Base-by-base conservation (phyloP, 306 rosid genomes). In the Lathyrus aphaca region DNA sequence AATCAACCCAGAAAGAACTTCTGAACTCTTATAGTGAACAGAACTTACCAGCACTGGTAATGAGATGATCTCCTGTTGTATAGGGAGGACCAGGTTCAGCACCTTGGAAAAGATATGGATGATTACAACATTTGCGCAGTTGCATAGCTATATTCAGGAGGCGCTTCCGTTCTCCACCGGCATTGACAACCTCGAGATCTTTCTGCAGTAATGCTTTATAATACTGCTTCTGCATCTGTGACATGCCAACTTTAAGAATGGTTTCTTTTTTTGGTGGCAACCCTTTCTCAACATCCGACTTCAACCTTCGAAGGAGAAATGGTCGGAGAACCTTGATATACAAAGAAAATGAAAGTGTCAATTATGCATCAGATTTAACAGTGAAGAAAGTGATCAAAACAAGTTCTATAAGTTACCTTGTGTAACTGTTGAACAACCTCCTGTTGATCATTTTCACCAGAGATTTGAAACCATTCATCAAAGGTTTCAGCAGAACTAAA, bases 21-120 rank as follows among this genome's bases (percentile, higher is more conserved):
- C 72, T 14, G 58, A 66, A 25, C 65, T 56, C 38, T 23, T 3
- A 67, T 25, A 53, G 60, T 39, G 78, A 38, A 56, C 23, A 57
- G 5, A 77, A 69, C 72, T 80, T 79, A 89, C 99, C 99, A 51
- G 99, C 99, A 87, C 64, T 94, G 35, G 86, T 85, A 68, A 90
- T 86, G 38, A 94, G 97, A 86, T 94, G 99, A 9, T 87, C 96
- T 69, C 99, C 99, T 6, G 99, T 94, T 6, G 97, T 91, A 78
- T 91, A 94, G 4, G 99, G 99, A 65, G 99, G 99, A 58, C 99
- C 99, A 50, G 99, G 97, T 75, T 94, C 99, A 66, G 99, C 99
- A 76, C 99, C 99, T 83, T 94, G 99, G 76, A 94, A 94, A 72
- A 94, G 96, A 77, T 94, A 94, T 32, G 99, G 99, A 73, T 94